Base-by-base conservation (phyloP, 371 early-diverging fungal species). In the Mortierella sp. region DNA sequence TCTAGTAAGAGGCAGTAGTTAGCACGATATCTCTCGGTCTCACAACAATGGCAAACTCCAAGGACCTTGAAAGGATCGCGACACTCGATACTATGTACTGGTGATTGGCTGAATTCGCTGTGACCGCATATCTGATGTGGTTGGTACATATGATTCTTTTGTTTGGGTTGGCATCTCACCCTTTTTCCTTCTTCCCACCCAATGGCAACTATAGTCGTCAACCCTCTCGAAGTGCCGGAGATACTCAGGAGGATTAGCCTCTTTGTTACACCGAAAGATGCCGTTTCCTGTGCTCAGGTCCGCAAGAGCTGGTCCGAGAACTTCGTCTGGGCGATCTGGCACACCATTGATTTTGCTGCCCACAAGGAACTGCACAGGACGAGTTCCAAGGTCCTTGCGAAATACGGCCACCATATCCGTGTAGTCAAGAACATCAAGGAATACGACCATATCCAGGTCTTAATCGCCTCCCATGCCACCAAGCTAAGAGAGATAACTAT, bases 221-320 rank as follows among this genome's bases (percentile, higher is more conserved):
- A 24, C 24, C 54, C 54, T 2, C 21, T 53, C 8, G 31, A 53
- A 5, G 5, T 53, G 12, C 22, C 54, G 12, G 54, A 53, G 40
- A 27, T 53, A 3, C 54, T 37, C 9, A 13, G 24, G 4, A 17
- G 12, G 3, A 40, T 40, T 24, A 40, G 40, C 24, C 54, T 24
- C 13, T 41, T 22, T 24, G 24, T 40, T 24, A 3, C 41, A 14
- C n/a, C 14, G 12, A 37, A 54, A 3, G 54, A 54, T 41, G 54
- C 40, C 14, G n/a, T 54, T n/a, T 4, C 54, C 3, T 54, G 54
- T 21, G 25, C 54, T 13, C 54, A 40, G 22, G 54, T 54, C 6
- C 40, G 37, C 40, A 54, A 40, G 41, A 40, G 10, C 9, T 54
- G 54, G 54, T 19, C 54, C 24, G 22, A 40, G 19, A 25, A 54